phyloP scores from a whole-genome alignment of 2,329 filamentous ascomycete genomes.

The Aspergillus sp. region DNA sequence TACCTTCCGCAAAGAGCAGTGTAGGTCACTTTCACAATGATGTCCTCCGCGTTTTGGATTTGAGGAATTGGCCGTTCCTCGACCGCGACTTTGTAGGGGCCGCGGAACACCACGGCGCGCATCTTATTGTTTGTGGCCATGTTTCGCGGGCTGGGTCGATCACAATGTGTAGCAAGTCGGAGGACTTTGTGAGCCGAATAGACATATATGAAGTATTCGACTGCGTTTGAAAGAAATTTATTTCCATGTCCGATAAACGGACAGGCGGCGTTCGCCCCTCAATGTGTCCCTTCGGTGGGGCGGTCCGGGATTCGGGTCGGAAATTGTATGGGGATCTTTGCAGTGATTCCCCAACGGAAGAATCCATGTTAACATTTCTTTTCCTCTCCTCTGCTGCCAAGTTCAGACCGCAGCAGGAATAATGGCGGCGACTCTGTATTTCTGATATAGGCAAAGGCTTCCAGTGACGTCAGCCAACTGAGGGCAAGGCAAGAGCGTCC shows the following conservation, averaged over 20 bases:
- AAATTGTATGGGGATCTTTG: not conserved
- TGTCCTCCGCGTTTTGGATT: constrained; percentile 67
- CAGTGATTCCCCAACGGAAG: not conserved
- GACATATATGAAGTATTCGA: not conserved
- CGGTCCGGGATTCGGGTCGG: not conserved
- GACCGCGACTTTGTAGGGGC: constrained; percentile 69
- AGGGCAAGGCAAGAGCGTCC: no score
- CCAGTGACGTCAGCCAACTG: no score
- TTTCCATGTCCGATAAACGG: not conserved
- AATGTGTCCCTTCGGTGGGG: not conserved
- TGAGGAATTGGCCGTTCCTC: constrained; percentile 77
- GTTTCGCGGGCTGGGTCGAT: not conserved
- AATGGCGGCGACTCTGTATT: no score
- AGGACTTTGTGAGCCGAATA: not conserved
- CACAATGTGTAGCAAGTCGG: not conserved
- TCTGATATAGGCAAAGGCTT: no score
- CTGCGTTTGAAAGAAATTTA: not conserved
- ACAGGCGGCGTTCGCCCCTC: not conserved
- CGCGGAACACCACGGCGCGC: constrained; percentile 87
- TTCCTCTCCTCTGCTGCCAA: no score
- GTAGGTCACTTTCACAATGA: constrained; percentile 78
- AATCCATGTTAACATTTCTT: no score
- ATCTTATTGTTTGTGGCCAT: constrained; percentile 56
- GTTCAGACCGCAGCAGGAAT: no score
- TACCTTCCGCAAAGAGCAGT: constrained; percentile 87